These are phyloP conservation scores for Lichtheimia ornata DNA, from an alignment of 371 early-diverging fungal species.

Conservation along the genomic window DNA sequence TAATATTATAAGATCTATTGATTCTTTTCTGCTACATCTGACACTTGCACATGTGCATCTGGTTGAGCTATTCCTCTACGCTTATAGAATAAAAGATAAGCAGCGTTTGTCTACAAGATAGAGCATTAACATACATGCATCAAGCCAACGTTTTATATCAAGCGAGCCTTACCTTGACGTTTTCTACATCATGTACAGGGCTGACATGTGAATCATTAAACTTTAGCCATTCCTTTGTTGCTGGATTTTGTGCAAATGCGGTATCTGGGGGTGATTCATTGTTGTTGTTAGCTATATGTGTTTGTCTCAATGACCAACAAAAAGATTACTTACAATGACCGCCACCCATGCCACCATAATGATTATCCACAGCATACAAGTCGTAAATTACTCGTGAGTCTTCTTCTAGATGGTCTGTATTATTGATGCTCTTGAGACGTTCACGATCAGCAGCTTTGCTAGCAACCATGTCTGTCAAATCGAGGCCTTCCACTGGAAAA, in stretches of 20 bases:
- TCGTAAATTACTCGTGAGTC: conserved; percentile 70
- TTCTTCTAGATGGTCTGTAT: not conserved
- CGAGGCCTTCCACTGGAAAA: conserved; percentile 55
- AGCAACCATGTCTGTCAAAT: conserved; percentile 31
- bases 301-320: not conserved
- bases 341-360: conserved; percentile 90
- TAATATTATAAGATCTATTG: too few species aligned
- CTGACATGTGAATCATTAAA: conserved; percentile 86
- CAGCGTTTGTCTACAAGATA: conserved; percentile 9
- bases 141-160: not conserved
- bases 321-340: conserved; percentile 78
- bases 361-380: conserved; percentile 88
- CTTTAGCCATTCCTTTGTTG: conserved; percentile 79
- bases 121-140: too few species aligned
- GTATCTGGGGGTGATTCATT: conserved; percentile 80
- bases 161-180: conserved; percentile 51
- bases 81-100: conserved; percentile 15
- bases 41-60: too few species aligned
- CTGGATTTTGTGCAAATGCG: conserved; percentile 82
- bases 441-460: conserved; percentile 1
- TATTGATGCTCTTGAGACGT: conserved; percentile 13
- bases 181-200: conserved; percentile 50
- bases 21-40: too few species aligned
- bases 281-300: not conserved
- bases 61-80: conserved; percentile 2